phyloP scores from a whole-genome alignment of 2,329 filamentous ascomycete genomes.

The Penicillium palitans region DNA sequence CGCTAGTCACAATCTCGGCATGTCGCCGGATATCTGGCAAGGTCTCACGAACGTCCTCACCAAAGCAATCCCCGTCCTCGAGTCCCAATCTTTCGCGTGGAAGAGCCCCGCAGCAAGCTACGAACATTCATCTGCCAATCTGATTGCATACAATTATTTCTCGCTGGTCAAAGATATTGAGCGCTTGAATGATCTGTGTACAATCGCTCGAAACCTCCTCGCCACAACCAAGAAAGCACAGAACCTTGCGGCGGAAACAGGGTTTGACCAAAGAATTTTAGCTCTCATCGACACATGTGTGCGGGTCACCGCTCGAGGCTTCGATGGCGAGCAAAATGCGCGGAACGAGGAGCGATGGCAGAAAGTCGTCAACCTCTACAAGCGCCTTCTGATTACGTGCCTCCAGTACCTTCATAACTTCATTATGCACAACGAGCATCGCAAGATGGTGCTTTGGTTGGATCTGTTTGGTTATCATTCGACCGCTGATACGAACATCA shows the following conservation, averaged over 20 bases:
- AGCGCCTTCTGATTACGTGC: slow-evolving; percentile 64
- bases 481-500: slow-evolving; percentile 47
- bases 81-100: slow-evolving; percentile 62
- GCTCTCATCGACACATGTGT: slow-evolving; percentile 65
- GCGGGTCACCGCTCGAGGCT: slow-evolving; percentile 63
- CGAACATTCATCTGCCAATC: slow-evolving; percentile 58
- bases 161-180: slow-evolving; percentile 63
- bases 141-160: slow-evolving; percentile 62
- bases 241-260: slow-evolving; percentile 60
- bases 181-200: slow-evolving; percentile 61
- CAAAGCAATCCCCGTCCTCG: slow-evolving; percentile 61
- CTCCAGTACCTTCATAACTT: slow-evolving; percentile 68
- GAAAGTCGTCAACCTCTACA: slow-evolving; percentile 64
- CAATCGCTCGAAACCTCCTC: slow-evolving; percentile 62
- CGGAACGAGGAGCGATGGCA: slow-evolving; percentile 66
- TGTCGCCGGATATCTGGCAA: slow-evolving; percentile 59
- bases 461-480: slow-evolving; percentile 62
- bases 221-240: slow-evolving; percentile 62
- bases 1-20: slow-evolving; percentile 56
- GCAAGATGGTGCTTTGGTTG: slow-evolving; percentile 65
- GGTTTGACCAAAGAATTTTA: slow-evolving; percentile 62
- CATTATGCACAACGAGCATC: slow-evolving; percentile 64
- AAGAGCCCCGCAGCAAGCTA: slow-evolving; percentile 60
- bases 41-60: slow-evolving; percentile 59
- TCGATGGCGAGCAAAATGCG: slow-evolving; percentile 63